Evolutionary conservation across 2,329 filamentous ascomycete genomes (phyloP), one percentile per base, ranked within the genome.

Genomic region (Penicillium fuscoglaucum): DNA sequence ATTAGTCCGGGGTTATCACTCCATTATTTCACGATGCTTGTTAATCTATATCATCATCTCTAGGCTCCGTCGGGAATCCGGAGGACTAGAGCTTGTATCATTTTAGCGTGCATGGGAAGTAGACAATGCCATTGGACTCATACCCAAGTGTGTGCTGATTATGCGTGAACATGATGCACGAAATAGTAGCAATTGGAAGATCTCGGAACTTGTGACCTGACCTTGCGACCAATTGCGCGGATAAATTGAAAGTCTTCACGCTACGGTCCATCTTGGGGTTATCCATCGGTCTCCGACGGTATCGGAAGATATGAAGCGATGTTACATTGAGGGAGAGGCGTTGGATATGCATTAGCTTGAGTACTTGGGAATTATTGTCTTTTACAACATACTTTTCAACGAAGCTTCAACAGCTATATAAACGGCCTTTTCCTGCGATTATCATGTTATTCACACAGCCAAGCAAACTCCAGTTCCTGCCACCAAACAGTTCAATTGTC

Each of bases 251-350:
- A 33, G 31, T 55, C 43, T 49, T 17, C 35, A 39, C 9, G 17
- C 15, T 6, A 31, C 10, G 6, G 7, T 15, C 43, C 9, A n/a
- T 24, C 21, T 8, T 29, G 4, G 6, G 17, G 6, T 17, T 48
- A 21, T 28, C 13, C 21, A 50, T 15, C 53, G 53, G 53, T 15
- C 53, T 55, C 53, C 53, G 53, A 51, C 45, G 53, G 53, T 12
- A 55, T 44, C 19, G 29, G 31, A 9, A 17, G 17, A 43, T 29
- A 44, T 44, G 37, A 40, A 12, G 5, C 5, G 46, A 51, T 50
- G 53, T 55, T 51, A 51, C 53, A 55, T 44, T 19, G 29, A n/a
- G 12, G 24, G 5, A n/a, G 15, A 12, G 0, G 7, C 2, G 2
- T n/a, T 19, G 10, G 35, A 13, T 28, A 2, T 17, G 46, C 33